A percentile compares a stretch with the other conserved stretches of the same genome.
These are phyloP conservation scores for Hortaea werneckii DNA, from an alignment of 2,329 filamentous ascomycete genomes.

Conservation along the genomic window DNA sequence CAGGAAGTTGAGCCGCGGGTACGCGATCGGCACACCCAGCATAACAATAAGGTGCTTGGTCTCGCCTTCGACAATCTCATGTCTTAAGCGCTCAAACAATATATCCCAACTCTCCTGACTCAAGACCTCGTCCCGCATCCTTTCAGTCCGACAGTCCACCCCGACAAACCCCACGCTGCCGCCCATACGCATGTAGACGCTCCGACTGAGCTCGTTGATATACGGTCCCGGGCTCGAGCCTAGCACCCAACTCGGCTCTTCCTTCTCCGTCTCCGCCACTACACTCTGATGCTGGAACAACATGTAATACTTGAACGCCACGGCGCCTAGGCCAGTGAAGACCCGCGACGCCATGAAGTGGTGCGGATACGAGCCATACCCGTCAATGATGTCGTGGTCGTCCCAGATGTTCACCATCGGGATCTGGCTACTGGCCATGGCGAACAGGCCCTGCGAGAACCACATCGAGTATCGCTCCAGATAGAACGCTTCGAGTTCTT, in stretches of 20 bases:
- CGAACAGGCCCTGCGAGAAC: slow-evolving; percentile 93
- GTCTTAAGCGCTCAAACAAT: slow-evolving; percentile 75
- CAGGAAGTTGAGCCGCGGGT: slow-evolving; percentile 44
- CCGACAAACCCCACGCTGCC: slow-evolving; percentile 71
- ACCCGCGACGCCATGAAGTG: slow-evolving; percentile 85
- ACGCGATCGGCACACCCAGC: slow-evolving; percentile 56
- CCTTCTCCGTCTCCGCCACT: slow-evolving; percentile 63
- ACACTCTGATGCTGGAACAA: slow-evolving; percentile 95
- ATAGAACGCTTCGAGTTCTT: slow-evolving; percentile 82
- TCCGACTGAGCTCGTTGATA: slow-evolving; percentile 76
- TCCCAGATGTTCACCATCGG: slow-evolving; percentile 99
- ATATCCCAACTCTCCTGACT: slow-evolving; percentile 72
- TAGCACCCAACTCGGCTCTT: slow-evolving; percentile 86
- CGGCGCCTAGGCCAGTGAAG: slow-evolving; percentile 77
- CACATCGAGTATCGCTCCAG: slow-evolving; percentile 81
- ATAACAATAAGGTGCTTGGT: slow-evolving; percentile 86
- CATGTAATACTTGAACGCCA: slow-evolving; percentile 98
- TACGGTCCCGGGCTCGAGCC: slow-evolving; percentile 76
- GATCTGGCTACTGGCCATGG: slow-evolving; percentile 87
- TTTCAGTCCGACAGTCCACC: slow-evolving; percentile 83
- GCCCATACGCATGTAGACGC: slow-evolving; percentile 75
- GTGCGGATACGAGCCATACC: slow-evolving; percentile 86
- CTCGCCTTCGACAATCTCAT: slow-evolving; percentile 63
- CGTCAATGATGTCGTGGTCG: slow-evolving; percentile 63
- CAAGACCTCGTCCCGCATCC: slow-evolving; percentile 73